Evolutionary conservation across 2,329 filamentous ascomycete genomes (phyloP), one percentile per base, ranked within the genome.

Genomic region (Cladophialophora yegresii): DNA sequence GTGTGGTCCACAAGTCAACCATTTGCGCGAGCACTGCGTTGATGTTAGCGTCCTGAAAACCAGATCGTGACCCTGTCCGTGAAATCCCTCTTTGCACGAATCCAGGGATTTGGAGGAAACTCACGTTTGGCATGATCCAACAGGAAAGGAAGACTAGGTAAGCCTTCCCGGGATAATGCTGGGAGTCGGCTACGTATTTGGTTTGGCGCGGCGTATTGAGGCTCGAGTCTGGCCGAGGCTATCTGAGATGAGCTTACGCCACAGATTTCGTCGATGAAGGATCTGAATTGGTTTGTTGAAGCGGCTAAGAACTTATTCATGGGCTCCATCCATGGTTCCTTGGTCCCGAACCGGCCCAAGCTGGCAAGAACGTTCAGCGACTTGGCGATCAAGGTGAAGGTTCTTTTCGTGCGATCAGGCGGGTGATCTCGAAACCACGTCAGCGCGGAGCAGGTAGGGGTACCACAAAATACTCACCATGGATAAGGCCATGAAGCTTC

Each of bases 241-340:
- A 86, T 81, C 45, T 85, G 81, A 51, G 83, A 80, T 2, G 88
- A 85, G 1, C 91, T 88, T 59, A 97, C 91, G 8, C 89, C 86
- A 79, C 93, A 97, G 54, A 97, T 86, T 32, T 87, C 83, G 74
- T 98, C 93, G 65, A 97, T 89, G 71, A 93, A 97, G 54, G 88
- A 85, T 75, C 93, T 96, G 77, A 97, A 92, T 45, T 90, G 85
- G 71, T 89, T 84, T 22, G 92, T 86, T 72, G 96, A 89, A 1
- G 86, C 82, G 8, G 83, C 84, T 54, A 98, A 80, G 72, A 97
- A 97, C 50, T 85, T 85, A 74, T 97, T 98, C 93, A 98, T 98
- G 0, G 92, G 92, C 78, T 96, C 93, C 93, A 98, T 97, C 92
- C 92, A 98, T n/a, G 89, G 87, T 76, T 98, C 93, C 75, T 96